These are phyloP conservation scores for Penicillium occitanis DNA, from an alignment of 2,329 filamentous ascomycete species.

Conservation along the genomic window DNA sequence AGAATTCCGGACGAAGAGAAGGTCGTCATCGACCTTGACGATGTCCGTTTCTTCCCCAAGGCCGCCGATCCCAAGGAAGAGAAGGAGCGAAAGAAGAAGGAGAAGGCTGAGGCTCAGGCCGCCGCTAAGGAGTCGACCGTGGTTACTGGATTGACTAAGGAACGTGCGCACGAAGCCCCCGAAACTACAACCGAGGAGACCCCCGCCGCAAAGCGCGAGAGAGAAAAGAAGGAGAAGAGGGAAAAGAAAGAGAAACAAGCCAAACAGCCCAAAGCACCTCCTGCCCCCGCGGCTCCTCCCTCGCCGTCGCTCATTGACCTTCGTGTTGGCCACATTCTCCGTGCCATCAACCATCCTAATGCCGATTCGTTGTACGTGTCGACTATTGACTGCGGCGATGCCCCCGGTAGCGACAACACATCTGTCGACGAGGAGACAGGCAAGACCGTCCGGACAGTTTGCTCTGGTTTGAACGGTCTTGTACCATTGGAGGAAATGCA, in stretches of 20 bases:
- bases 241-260: constrained; percentile 85
- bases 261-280: constrained; percentile 74
- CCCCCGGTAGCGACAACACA: constrained; percentile 81
- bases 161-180: constrained; percentile 51
- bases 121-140: constrained; percentile 36
- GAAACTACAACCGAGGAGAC: constrained; percentile 35
- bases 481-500: constrained; percentile 96
- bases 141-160: constrained; percentile 45
- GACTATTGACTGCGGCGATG: constrained; percentile 91
- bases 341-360: constrained; percentile 92
- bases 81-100: constrained; percentile 95
- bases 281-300: constrained; percentile 69
- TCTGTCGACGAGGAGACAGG: constrained; percentile 75
- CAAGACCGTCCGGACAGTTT: constrained; percentile 89
- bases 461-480: constrained; percentile 92
- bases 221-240: constrained; percentile 54
- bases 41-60: constrained; percentile 83
- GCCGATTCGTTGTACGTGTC: constrained; percentile 94
- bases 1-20: constrained; percentile 71
- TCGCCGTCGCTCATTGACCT: constrained; percentile 89
- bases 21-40: constrained; percentile 72
- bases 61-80: constrained; percentile 88
- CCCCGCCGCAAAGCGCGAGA: constrained; percentile 33
- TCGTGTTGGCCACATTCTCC: constrained; percentile 94
- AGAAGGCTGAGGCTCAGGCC: constrained; percentile 61